Conservation (phyloP, 495 filamentous ascomycete species). For the Neurospora cerealis region DNA sequence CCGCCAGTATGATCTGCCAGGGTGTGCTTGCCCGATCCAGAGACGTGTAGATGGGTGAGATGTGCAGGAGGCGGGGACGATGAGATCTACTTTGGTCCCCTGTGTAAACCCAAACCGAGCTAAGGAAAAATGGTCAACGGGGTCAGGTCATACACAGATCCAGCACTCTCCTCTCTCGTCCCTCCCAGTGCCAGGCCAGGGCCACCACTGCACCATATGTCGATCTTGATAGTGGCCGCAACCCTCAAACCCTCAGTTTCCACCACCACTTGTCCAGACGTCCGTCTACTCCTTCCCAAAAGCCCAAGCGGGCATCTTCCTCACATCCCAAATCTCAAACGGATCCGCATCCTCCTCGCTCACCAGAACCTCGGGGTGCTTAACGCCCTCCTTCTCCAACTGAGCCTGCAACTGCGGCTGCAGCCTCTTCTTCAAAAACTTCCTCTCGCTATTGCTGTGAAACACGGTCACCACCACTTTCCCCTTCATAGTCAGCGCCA, state of each 20-base stretch:
- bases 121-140: background rate
- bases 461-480: conserved; percentile 74
- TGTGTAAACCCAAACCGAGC: background rate
- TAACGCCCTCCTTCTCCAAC: conserved; percentile 40
- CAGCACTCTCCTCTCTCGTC: background rate
- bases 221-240: background rate
- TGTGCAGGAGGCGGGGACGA: background rate
- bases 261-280: background rate
- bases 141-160: background rate
- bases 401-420: conserved; percentile 47
- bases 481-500: conserved; percentile 82
- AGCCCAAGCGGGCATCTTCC: conserved; percentile 8
- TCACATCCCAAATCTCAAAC: conserved; percentile 37
- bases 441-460: conserved; percentile 85
- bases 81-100: background rate
- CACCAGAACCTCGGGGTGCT: conserved; percentile 50
- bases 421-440: conserved; percentile 65
- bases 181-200: background rate
- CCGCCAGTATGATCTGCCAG: background rate
- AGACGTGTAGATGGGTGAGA: background rate
- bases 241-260: background rate
- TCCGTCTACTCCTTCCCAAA: background rate
- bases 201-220: background rate
- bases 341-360: conserved; percentile 72
- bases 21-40: background rate